These are phyloP conservation scores for Rhodamnia rubescens DNA, from an alignment of 345 rosid species.

Conservation along the genomic window DNA sequence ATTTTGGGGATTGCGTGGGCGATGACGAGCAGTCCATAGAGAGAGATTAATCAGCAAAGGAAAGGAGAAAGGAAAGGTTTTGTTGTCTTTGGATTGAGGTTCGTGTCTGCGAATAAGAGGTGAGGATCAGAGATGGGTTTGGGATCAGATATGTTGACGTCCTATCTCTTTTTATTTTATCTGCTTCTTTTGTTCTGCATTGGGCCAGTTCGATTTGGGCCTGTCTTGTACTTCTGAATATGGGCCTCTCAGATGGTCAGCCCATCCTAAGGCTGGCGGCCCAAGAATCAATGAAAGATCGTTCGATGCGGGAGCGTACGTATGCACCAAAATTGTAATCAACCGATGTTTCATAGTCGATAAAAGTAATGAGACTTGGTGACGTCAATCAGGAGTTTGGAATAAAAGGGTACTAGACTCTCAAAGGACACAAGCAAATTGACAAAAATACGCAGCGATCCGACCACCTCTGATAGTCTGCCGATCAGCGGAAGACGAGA, in stretches of 20 bases:
- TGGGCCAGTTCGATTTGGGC: not conserved
- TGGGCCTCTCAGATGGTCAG: not conserved
- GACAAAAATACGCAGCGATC: too few relatives aligned
- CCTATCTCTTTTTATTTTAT: not conserved
- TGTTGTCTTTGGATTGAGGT: not conserved
- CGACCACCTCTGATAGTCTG: too few relatives aligned
- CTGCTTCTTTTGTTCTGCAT: not conserved
- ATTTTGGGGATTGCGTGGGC: not conserved
- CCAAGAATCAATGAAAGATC: too few relatives aligned
- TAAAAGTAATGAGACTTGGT: too few relatives aligned
- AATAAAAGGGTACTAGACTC: too few relatives aligned
- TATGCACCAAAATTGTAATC: too few relatives aligned
- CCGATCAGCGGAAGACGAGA: too few relatives aligned
- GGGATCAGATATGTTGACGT: not conserved
- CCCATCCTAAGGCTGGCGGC: not conserved
- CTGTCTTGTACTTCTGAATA: not conserved
- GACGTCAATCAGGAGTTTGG: too few relatives aligned
- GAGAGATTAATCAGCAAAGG: not conserved
- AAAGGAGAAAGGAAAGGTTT: not conserved
- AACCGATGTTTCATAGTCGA: too few relatives aligned
- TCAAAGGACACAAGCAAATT: too few relatives aligned
- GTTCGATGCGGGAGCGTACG: too few relatives aligned
- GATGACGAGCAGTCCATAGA: not conserved
- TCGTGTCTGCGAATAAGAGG: not conserved
- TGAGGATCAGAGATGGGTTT: not conserved